Evolutionary conservation across 2,329 filamentous ascomycete genomes (phyloP).

Genomic region (Metarhizium humberi): DNA sequence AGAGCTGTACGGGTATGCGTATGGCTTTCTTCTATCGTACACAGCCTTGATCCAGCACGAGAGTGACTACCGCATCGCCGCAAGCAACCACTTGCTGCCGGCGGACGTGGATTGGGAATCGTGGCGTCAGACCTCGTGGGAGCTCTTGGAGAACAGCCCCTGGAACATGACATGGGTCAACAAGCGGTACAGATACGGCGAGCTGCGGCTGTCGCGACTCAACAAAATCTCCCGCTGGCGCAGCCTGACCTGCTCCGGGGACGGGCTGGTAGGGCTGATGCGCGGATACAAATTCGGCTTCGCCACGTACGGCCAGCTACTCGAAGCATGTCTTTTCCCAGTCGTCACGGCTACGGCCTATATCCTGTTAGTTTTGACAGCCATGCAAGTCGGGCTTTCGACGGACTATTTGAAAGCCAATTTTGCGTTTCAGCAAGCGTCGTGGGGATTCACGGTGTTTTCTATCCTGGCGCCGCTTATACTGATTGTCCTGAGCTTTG

Average conservation of each 20-base stretch:
- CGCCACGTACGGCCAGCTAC: conserved; percentile 28
- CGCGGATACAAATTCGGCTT: conserved; percentile 15
- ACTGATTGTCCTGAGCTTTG: conserved; percentile 5
- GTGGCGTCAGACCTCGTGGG: conserved; percentile 23
- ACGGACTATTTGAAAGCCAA: conserved; percentile 23
- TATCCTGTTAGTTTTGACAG: conserved; percentile 34
- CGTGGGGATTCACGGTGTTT: conserved; percentile 39
- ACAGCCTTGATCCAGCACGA: conserved; percentile 25
- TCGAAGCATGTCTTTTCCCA: conserved; percentile 32
- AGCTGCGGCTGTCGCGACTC: conserved; percentile 27
- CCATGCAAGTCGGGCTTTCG: conserved; percentile 38
- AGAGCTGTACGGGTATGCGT: conserved; percentile 15
- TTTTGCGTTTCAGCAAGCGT: conserved; percentile 29
- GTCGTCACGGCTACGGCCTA: conserved; percentile 31
- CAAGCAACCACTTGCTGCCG: conserved; percentile 24
- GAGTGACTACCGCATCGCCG: conserved; percentile 28
- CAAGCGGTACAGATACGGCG: conserved; percentile 29
- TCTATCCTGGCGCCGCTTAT: conserved; percentile 30
- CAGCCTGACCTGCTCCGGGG: background rate
- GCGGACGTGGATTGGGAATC: conserved; percentile 21
- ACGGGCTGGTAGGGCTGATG: conserved; percentile 2
- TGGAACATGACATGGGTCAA: conserved; percentile 20
- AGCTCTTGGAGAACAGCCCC: conserved; percentile 11
- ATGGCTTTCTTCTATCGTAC: conserved; percentile 30
- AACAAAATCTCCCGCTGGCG: conserved; percentile 31